Percentiles rank a stretch among this genome's conserved stretches.
These are phyloP conservation scores for Pleurotus giganteus DNA, from an alignment of 768 basidiomycete genomes.

Conservation along the genomic window DNA sequence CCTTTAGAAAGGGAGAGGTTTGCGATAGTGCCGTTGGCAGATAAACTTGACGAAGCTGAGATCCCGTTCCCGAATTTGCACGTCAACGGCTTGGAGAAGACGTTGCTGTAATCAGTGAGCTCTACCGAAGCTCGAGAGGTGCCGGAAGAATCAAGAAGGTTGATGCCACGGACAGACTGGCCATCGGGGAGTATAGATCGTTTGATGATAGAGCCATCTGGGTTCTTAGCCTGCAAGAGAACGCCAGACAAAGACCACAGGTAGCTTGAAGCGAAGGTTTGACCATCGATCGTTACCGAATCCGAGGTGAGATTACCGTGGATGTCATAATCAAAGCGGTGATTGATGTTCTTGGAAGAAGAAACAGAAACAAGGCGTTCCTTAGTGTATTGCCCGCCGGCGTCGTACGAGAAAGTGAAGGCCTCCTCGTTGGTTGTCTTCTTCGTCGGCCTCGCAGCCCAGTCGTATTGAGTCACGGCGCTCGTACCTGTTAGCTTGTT, in stretches of 20 bases:
- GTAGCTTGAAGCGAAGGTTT: neutral
- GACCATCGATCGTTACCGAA: neutral
- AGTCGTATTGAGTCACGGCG: neutral
- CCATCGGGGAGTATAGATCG: slow-evolving; percentile 2
- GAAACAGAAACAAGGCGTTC: slow-evolving; percentile 4
- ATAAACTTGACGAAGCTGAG: neutral
- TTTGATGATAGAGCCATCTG: neutral
- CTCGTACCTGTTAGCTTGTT: neutral
- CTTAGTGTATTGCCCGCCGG: slow-evolving; percentile 1
- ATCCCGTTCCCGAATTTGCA: slow-evolving; percentile 6
- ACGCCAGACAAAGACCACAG: neutral
- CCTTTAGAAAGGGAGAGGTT: neutral
- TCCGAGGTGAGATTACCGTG: slow-evolving; percentile 3
- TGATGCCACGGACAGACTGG: neutral
- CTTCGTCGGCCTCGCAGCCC: neutral
- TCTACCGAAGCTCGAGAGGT: neutral
- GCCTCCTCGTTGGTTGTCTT: neutral
- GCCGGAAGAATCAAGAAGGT: neutral
- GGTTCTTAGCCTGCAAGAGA: neutral
- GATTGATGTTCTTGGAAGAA: neutral
- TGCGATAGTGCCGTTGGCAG: neutral
- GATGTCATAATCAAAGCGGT: neutral
- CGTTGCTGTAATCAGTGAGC: neutral
- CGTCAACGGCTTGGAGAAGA: neutral
- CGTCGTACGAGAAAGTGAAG: neutral